phyloP scores from a whole-genome alignment of 768 basidiomycete species.

The Serendipita vermifera region DNA sequence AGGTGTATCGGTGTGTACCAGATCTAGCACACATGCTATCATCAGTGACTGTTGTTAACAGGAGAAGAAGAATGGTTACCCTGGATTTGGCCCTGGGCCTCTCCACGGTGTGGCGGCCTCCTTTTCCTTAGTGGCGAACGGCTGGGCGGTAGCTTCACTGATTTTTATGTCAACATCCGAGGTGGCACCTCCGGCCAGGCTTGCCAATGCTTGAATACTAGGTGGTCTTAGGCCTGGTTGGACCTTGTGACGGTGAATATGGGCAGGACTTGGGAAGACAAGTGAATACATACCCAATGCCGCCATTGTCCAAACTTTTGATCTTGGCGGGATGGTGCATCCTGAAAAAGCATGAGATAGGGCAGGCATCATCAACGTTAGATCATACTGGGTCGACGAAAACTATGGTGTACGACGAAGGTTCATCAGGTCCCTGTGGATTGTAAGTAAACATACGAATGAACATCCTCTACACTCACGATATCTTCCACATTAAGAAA shows the following conservation, averaged over 20 bases:
- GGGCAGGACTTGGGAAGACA: neutral
- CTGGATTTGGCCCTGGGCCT: slow-evolving; percentile 42
- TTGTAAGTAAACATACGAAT: neutral
- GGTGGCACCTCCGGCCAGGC: too few species aligned
- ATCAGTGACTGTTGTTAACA: slow-evolving; percentile 11
- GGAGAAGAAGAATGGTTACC: slow-evolving; percentile 25
- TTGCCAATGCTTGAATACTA: neutral
- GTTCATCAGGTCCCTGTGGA: slow-evolving; percentile 3
- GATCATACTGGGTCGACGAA: neutral
- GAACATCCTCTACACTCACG: neutral
- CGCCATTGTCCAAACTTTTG: slow-evolving; percentile 1
- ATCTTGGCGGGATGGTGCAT: neutral
- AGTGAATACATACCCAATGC: neutral
- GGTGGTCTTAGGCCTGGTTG: neutral
- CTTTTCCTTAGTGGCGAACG: neutral
- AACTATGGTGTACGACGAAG: neutral
- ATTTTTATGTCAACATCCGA: neutral
- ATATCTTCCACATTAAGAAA: neutral
- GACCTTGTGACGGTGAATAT: neutral
- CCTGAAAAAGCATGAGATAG: neutral
- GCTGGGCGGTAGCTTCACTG: neutral
- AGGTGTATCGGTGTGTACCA: slow-evolving; percentile 24
- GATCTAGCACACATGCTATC: neutral
- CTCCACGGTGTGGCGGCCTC: slow-evolving; percentile 35
- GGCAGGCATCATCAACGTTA: neutral